Evolutionary conservation across 495 filamentous ascomycete species (phyloP).

Genomic region (Hypoxylon crocopeplum): DNA sequence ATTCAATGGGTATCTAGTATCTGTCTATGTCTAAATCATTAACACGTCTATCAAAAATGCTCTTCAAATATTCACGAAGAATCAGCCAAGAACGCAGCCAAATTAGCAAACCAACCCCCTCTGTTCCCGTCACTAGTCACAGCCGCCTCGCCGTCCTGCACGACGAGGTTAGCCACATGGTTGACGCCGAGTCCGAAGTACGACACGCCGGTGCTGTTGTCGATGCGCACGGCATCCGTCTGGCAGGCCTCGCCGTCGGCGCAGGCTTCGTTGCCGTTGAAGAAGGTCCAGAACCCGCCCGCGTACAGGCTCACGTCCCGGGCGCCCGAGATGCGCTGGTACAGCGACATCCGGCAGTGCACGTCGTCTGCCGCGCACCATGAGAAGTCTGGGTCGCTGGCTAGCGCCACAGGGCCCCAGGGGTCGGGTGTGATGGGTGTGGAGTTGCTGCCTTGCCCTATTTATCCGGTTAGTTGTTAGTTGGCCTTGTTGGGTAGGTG

Average conservation of each 20-base stretch:
- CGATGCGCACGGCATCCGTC: constrained; percentile 49
- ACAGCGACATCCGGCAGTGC: not conserved
- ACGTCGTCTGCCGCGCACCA: constrained; percentile 49
- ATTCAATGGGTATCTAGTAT: too few species aligned
- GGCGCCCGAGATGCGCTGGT: too few species aligned
- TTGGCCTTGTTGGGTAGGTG: not conserved
- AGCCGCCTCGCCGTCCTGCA: constrained; percentile 19
- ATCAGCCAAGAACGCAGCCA: constrained; percentile 45
- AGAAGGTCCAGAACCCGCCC: constrained; percentile 57
- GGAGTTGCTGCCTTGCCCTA: constrained; percentile 47
- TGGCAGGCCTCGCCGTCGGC: constrained; percentile 46
- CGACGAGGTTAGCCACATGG: constrained; percentile 25
- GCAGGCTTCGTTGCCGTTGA: constrained; percentile 48
- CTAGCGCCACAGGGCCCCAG: constrained; percentile 44
- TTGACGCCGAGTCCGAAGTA: constrained; percentile 5
- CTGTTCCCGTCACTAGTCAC: constrained; percentile 47
- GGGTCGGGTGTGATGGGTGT: constrained; percentile 51
- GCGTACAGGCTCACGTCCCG: constrained; percentile 43
- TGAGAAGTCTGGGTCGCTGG: constrained; percentile 56
- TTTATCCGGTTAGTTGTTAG: not conserved
- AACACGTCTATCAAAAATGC: too few species aligned
- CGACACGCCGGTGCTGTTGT: constrained; percentile 5
- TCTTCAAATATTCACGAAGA: too few species aligned
- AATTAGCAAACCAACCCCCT: constrained; percentile 55
- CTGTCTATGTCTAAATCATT: too few species aligned